These are phyloP conservation scores for Pichia sp. DNA, from an alignment of 1,139 yeast species.

Conservation along the genomic window DNA sequence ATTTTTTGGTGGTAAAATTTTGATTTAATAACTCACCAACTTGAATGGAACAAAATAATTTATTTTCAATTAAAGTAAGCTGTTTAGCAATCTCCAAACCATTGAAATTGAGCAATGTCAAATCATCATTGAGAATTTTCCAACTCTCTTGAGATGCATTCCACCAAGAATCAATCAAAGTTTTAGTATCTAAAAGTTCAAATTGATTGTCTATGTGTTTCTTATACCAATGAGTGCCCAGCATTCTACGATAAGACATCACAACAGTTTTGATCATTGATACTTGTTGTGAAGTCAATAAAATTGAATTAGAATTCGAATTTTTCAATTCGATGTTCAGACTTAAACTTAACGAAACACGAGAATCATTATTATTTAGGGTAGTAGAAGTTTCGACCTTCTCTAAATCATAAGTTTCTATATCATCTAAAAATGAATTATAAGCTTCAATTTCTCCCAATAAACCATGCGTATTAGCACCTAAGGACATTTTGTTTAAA, in stretches of 20 bases:
- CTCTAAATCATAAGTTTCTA: conserved; percentile 47
- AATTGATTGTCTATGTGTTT: conserved; percentile 10
- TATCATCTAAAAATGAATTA: conserved; percentile 28
- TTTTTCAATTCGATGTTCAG: conserved; percentile 25
- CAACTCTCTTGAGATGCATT: conserved; percentile 32
- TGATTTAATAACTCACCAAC: conserved; percentile 72
- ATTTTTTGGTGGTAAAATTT: conserved; percentile 61
- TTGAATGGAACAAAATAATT: conserved; percentile 58
- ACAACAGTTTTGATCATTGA: conserved; percentile 41
- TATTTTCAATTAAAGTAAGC: conserved; percentile 72
- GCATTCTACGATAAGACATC: conserved; percentile 44
- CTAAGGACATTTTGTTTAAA: conserved; percentile 24
- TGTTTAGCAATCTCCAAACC: conserved; percentile 83
- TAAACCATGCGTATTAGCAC: conserved; percentile 16
- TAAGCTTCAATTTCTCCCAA: conserved; percentile 26
- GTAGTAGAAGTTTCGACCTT: conserved; percentile 36
- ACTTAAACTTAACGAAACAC: conserved; percentile 23
- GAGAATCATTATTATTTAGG: conserved; percentile 7
- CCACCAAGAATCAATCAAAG: conserved; percentile 34
- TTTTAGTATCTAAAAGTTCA: conserved; percentile 27
- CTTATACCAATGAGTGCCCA: conserved; percentile 42
- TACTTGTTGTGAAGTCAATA: conserved; percentile 36
- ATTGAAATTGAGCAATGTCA: conserved; percentile 62
- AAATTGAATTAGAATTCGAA: conserved; percentile 17
- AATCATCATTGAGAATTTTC: conserved; percentile 29